Conservation (phyloP, 2,329 filamentous ascomycete genomes). For the Beauveria australis region DNA sequence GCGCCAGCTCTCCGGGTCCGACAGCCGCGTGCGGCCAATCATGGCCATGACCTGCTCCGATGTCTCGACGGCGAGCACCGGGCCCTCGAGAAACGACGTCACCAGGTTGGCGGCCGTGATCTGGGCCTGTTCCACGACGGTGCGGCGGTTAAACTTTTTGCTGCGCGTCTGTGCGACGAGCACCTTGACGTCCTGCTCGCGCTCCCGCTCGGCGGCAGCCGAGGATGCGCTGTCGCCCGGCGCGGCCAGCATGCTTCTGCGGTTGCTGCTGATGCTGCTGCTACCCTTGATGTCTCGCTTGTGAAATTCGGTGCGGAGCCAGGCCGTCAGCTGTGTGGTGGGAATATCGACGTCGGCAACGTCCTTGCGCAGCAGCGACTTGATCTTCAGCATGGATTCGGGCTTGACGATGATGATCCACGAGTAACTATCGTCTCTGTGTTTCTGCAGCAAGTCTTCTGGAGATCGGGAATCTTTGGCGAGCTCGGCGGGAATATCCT, state of each 20-base stretch:
- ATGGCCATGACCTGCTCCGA: conserved; percentile 74
- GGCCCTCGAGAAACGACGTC: conserved; percentile 64
- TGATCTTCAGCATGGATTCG: conserved; percentile 68
- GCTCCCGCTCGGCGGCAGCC: conserved; percentile 23
- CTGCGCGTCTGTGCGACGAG: conserved; percentile 72
- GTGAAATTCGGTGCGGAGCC: conserved; percentile 67
- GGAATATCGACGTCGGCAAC: conserved; percentile 67
- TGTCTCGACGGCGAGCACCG: conserved; percentile 81
- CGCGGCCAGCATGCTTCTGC: conserved; percentile 17
- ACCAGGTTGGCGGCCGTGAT: conserved; percentile 52
- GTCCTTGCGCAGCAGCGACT: conserved; percentile 68
- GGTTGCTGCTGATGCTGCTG: conserved; percentile 28
- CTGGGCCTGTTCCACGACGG: conserved; percentile 75
- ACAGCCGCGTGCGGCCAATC: conserved; percentile 65
- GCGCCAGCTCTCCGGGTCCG: conserved; percentile 78
- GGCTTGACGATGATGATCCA: conserved; percentile 89
- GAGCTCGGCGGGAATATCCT: conserved; percentile 82
- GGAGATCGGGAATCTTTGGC: conserved; percentile 69
- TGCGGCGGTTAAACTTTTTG: conserved; percentile 85
- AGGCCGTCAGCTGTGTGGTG: conserved; percentile 62
- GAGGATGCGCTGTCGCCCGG: conserved; percentile 20
- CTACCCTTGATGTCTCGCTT: conserved; percentile 59
- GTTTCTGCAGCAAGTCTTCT: conserved; percentile 69
- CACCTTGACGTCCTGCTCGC: conserved; percentile 72
- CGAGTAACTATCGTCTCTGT: conserved; percentile 68